phyloP scores from a whole-genome alignment of 2,329 filamentous ascomycete genomes.

The Thelonectria rubi region DNA sequence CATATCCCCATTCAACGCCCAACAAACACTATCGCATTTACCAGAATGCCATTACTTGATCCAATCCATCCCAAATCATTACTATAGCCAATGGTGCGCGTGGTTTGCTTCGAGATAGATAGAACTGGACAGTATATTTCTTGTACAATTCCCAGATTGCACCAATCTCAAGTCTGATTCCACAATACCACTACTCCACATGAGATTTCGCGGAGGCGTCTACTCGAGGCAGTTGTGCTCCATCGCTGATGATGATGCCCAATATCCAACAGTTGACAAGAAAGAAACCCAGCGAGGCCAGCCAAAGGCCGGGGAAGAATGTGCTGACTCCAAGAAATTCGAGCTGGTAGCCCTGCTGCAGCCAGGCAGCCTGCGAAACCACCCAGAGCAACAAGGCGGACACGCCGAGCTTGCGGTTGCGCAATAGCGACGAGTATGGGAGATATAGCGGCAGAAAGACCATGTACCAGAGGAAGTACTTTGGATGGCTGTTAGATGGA shows the following conservation, averaged over 20 bases:
- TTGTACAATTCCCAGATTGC: background rate
- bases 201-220: constrained; percentile 33
- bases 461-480: constrained; percentile 99
- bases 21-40: no score
- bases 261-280: constrained; percentile 87
- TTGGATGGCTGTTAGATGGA: constrained; percentile 21
- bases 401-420: constrained; percentile 67
- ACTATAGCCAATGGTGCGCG: no score
- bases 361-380: constrained; percentile 76
- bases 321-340: constrained; percentile 84
- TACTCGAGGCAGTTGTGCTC: constrained; percentile 34
- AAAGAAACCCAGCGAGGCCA: constrained; percentile 81
- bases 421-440: constrained; percentile 77
- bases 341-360: constrained; percentile 77
- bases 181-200: constrained; percentile 29
- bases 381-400: constrained; percentile 78
- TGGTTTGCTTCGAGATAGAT: no score
- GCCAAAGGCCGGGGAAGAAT: constrained; percentile 86
- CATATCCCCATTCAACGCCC: no score
- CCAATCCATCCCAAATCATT: no score
- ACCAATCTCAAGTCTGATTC: background rate
- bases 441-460: constrained; percentile 93
- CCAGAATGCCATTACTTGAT: no score
- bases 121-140: no score
- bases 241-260: constrained; percentile 79